These are phyloP conservation scores for Spathaspora hagerdaliae DNA, from an alignment of 805 yeast genomes.

Conservation along the genomic window DNA sequence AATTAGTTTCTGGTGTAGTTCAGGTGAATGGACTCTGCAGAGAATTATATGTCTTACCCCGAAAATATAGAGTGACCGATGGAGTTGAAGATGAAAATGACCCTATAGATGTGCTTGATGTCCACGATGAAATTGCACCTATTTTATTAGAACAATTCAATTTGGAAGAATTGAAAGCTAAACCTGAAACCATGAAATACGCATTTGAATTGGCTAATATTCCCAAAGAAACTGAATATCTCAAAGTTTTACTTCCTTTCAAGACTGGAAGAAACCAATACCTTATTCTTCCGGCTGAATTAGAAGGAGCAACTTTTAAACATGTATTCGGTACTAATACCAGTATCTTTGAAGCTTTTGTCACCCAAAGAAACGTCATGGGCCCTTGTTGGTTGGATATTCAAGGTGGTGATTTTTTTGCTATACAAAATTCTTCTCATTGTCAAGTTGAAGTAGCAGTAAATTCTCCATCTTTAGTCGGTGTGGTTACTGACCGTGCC, in stretches of 20 bases:
- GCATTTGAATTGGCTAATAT: constrained; percentile 83
- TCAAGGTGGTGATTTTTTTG: constrained; percentile 54
- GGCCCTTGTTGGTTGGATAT: constrained; percentile 97
- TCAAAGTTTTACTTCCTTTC: constrained; percentile 74
- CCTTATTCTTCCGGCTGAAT: constrained; percentile 52
- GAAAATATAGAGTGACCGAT: constrained; percentile 40
- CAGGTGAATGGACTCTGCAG: constrained; percentile 68
- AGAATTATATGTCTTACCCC: constrained; percentile 76
- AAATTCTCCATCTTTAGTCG: constrained; percentile 41
- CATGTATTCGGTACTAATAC: constrained; percentile 78
- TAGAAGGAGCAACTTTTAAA: constrained; percentile 71
- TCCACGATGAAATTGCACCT: constrained; percentile 72
- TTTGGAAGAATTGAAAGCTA: constrained; percentile 59
- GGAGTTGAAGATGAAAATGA: constrained; percentile 36
- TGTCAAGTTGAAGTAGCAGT: constrained; percentile 74
- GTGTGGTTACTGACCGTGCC: constrained; percentile 27
- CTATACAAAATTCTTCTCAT: constrained; percentile 66
- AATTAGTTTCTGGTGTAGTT: constrained; percentile 67
- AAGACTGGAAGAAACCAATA: constrained; percentile 54
- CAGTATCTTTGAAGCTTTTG: constrained; percentile 79
- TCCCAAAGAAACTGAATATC: constrained; percentile 75
- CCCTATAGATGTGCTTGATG: constrained; percentile 54
- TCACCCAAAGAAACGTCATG: constrained; percentile 78
- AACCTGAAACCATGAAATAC: constrained; percentile 70
- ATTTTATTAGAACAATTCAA: constrained; percentile 61